Percentiles rank a stretch among this genome's conserved stretches.
Conservation (phyloP, 768 basidiomycete genomes). For the Suillus brevipes region DNA sequence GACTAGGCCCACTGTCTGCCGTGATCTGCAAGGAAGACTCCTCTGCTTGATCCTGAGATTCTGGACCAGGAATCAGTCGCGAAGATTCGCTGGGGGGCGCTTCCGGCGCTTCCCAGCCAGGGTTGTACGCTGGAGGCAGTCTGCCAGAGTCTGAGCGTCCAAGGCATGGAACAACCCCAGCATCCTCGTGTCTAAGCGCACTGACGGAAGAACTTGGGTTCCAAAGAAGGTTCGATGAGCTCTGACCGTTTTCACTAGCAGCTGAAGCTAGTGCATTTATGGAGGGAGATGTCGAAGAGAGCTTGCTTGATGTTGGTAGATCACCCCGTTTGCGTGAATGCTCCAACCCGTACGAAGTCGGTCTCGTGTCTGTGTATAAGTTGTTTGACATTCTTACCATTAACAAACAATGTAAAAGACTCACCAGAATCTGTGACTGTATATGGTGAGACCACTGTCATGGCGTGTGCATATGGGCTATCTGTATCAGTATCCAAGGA, state of each 20-base stretch:
- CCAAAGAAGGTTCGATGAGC: background rate
- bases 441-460: constrained; percentile 4
- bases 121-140: constrained; percentile 12
- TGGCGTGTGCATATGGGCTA: background rate
- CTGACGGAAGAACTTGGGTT: background rate
- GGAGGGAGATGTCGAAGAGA: background rate
- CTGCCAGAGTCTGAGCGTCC: constrained; percentile 9
- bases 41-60: background rate
- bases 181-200: constrained; percentile 7
- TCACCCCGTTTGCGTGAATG: background rate
- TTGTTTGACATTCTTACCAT: too few relatives aligned
- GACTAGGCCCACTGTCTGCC: background rate
- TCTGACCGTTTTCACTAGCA: background rate
- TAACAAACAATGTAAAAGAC: background rate
- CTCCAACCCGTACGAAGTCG: background rate
- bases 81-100: background rate
- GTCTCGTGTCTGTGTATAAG: background rate
- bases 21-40: background rate
- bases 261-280: background rate
- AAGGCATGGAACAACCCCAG: background rate
- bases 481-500: constrained; percentile 1
- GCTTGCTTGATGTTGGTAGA: background rate
- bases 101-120: constrained; percentile 6
- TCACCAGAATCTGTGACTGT: background rate
- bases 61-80: background rate